phyloP scores from a whole-genome alignment of 2,329 filamentous ascomycete species.

The Penicillium hesseltinei region DNA sequence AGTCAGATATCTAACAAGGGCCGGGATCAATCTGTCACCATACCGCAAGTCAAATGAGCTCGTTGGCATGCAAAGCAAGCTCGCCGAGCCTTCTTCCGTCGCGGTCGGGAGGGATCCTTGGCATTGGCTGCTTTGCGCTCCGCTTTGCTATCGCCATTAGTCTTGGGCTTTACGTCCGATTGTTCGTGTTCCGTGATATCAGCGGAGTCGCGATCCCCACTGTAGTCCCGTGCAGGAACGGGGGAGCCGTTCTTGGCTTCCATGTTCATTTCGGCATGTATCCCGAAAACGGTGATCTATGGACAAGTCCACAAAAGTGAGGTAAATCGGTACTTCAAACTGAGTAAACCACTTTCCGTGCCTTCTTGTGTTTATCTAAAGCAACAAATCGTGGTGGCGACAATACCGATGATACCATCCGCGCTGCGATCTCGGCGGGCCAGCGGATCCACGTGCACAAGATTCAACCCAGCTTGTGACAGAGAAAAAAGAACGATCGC shows the following conservation, averaged over 20 bases:
- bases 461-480: slow-evolving; percentile 2
- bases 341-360: not conserved
- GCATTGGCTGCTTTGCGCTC: slow-evolving; percentile 63
- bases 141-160: slow-evolving; percentile 50
- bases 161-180: slow-evolving; percentile 46
- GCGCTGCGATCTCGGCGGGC: slow-evolving; percentile 17
- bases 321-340: not conserved
- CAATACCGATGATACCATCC: slow-evolving; percentile 18
- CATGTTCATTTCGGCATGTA: slow-evolving; percentile 35
- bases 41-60: slow-evolving; percentile 97
- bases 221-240: slow-evolving; percentile 38
- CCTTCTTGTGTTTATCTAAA: slow-evolving; percentile 14
- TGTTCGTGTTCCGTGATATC: slow-evolving; percentile 37
- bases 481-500: slow-evolving; percentile 10
- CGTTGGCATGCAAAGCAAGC: slow-evolving; percentile 97
- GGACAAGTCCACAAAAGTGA: slow-evolving; percentile 4
- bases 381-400: slow-evolving; percentile 15
- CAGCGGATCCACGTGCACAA: slow-evolving; percentile 18
- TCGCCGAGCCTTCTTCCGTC: slow-evolving; percentile 91
- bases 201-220: slow-evolving; percentile 38
- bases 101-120: slow-evolving; percentile 85
- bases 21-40: slow-evolving; percentile 41
- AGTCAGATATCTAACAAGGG: slow-evolving; percentile 8
- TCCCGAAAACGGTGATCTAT: slow-evolving; percentile 4
- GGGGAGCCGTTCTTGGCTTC: slow-evolving; percentile 38